Evolutionary conservation across 306 rosid species (phyloP), one percentile per base, ranked within the genome.

Genomic region (Prunus armeniaca): DNA sequence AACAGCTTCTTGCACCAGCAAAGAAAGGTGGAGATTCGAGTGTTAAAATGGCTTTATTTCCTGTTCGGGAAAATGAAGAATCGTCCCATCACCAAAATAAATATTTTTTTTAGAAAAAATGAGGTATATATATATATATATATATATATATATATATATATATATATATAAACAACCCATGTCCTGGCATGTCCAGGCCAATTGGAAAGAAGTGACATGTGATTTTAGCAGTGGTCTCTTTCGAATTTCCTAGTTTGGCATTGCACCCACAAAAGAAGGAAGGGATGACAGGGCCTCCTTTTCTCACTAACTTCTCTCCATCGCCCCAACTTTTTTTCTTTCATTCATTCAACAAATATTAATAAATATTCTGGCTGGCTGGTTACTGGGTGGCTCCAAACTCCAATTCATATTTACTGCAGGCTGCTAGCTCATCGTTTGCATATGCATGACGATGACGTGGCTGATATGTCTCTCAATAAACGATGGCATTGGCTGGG

Each of bases 201-300:
- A 34, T 34, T 47, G 55, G 46, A 46, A 58, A 90, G 88, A 74
- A 75, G 87, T 83, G 92, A 94, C 91, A 74, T 83, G 83, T 91
- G 93, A 88, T 85, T 84, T 79, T 38, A 61, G 81, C 88, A 73
- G 19, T 19, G 64, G 93, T 94, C 93, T 27, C 77, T 81, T 69
- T 92, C 97, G 65, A 9, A 12, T 90, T 94, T 75, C 97, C 86
- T 60, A 57, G 71, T 94, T 87, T 80, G 84, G 88, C 79, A 82
- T 86, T 87, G 90, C 96, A 94, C 90, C 91, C 98, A 90, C 89
- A 88, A 94, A 90, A 84, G 82, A 81, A 84, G 91, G 81, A 71
- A 78, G 67, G 14, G n/a, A 51, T 18, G 11, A 47, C 93, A 94
- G 91, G 83, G n/a, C 91, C 92, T 82, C 76, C 81, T 91, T 81